These are phyloP conservation scores for Fereydounia khargensis DNA, from an alignment of 1,284 basidiomycete genomes.

Conservation along the genomic window DNA sequence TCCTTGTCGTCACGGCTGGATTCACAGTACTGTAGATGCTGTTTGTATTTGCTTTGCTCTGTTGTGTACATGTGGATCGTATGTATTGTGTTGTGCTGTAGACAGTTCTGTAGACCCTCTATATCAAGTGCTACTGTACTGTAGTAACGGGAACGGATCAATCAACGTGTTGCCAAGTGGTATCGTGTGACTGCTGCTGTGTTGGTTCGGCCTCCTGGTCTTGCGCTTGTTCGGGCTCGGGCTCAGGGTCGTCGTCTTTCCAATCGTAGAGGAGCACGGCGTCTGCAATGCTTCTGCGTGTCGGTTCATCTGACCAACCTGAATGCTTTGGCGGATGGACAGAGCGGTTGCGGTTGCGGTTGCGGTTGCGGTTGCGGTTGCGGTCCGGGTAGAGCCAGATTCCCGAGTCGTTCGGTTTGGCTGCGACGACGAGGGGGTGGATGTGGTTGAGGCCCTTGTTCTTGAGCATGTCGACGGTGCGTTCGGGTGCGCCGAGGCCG, in stretches of 20 bases:
- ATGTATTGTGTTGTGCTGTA: too few species aligned
- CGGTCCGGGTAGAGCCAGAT: slow-evolving; percentile 15
- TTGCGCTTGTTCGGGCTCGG: too few species aligned
- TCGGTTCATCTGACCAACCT: slow-evolving; percentile 20
- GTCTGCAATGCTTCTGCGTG: slow-evolving; percentile 30
- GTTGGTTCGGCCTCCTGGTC: slow-evolving; percentile 1
- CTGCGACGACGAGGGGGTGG: slow-evolving; percentile 28
- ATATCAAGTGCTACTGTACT: slow-evolving; percentile 1
- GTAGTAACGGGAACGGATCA: slow-evolving; percentile 2
- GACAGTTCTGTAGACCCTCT: too few species aligned
- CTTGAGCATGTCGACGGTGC: slow-evolving; percentile 14
- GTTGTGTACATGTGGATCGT: too few species aligned
- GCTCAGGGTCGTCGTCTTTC: slow-evolving; percentile 25
- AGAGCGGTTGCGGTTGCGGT: background rate
- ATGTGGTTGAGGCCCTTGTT: background rate
- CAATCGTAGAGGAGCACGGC: slow-evolving; percentile 34
- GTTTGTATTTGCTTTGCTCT: too few species aligned
- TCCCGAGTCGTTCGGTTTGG: slow-evolving; percentile 33
- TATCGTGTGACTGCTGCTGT: background rate
- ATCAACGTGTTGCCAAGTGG: background rate
- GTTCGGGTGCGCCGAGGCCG: slow-evolving; percentile 38
- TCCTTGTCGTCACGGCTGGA: background rate
- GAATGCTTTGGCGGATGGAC: too few species aligned
- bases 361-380: background rate
- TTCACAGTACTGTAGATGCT: background rate